These are phyloP conservation scores for Ophiostoma novo-ulmi DNA, from an alignment of 2,329 filamentous ascomycete genomes.

Conservation along the genomic window DNA sequence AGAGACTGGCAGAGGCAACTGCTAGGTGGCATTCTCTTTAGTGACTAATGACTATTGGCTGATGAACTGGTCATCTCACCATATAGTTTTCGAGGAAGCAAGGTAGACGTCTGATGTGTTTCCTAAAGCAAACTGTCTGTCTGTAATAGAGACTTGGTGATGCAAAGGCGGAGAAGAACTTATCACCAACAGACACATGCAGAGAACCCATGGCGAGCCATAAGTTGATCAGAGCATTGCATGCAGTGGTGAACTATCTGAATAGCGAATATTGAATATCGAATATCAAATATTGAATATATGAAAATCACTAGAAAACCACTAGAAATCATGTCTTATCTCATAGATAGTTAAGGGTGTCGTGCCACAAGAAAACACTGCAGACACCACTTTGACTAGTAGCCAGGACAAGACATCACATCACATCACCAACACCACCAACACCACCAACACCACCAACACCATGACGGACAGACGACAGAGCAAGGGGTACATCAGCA, in stretches of 20 bases:
- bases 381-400: too few species aligned
- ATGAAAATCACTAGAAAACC: too few species aligned
- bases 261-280: too few species aligned
- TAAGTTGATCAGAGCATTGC: not conserved
- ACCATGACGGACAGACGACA: not conserved
- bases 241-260: too few species aligned
- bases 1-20: not conserved
- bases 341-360: too few species aligned
- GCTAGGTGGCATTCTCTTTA: not conserved
- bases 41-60: not conserved
- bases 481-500: not conserved
- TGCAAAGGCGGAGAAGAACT: not conserved
- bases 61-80: not conserved
- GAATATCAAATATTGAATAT: too few species aligned
- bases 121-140: not conserved
- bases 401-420: too few species aligned
- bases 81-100: not conserved
- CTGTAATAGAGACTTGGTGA: not conserved
- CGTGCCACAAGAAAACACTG: too few species aligned
- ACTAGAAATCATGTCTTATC: too few species aligned
- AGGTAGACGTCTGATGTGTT: not conserved
- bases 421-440: not conserved
- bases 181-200: slow-evolving; percentile 7
- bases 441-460: not conserved
- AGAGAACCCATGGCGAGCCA: not conserved